phyloP scores from a whole-genome alignment of 2,329 filamentous ascomycete species.

The Calycina herbarum region DNA sequence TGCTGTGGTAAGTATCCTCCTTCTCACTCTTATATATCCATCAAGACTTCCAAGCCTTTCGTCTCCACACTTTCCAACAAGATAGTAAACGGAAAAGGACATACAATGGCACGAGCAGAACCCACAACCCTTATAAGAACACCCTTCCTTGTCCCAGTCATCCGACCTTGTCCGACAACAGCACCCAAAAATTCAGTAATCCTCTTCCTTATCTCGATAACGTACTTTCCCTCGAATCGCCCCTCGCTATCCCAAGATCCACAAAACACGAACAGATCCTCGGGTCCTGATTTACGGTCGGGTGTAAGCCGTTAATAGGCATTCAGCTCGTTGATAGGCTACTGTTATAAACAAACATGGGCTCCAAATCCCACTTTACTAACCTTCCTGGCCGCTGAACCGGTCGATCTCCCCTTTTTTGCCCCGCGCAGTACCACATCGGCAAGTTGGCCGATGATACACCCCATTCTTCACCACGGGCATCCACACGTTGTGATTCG shows the following conservation, averaged over 20 bases:
- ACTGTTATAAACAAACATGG: not conserved
- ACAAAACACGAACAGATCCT: not conserved
- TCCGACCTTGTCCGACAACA: not conserved
- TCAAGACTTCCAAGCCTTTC: not conserved
- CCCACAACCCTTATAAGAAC: not conserved
- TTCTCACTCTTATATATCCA: not conserved
- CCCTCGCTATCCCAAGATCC: not conserved
- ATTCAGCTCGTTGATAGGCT: not conserved
- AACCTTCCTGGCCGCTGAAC: not conserved
- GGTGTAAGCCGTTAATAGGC: not conserved
- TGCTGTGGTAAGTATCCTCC: not conserved
- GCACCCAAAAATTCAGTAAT: not conserved
- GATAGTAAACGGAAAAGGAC: not conserved
- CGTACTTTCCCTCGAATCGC: not conserved
- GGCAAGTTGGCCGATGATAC: not conserved
- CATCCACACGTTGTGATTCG: not conserved
- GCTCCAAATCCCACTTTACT: not conserved
- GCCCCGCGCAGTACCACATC: not conserved
- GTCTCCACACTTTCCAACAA: not conserved
- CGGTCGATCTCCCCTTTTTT: not conserved
- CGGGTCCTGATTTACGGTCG: not conserved
- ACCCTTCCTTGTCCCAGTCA: not conserved
- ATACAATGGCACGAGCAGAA: not conserved
- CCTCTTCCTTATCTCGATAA: not conserved
- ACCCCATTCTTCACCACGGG: not conserved